Conservation (phyloP, 106 monocot genomes). For the Platanthera guangdongensis region DNA sequence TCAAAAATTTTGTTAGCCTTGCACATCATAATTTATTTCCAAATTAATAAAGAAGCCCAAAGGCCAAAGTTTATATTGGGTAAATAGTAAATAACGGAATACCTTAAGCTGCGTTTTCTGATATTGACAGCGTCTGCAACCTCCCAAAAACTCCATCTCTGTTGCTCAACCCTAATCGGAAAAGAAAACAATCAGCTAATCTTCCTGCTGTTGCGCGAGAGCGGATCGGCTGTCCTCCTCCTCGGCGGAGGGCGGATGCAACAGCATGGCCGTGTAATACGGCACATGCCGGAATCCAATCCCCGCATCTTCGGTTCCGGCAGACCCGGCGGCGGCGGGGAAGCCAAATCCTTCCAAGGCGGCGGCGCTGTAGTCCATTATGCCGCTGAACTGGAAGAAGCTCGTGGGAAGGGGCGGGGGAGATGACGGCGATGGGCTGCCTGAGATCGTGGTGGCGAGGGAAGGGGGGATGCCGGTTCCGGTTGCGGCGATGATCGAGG, state of each 20-base stretch:
- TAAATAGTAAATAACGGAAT: too few species aligned
- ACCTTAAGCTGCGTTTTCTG: too few species aligned
- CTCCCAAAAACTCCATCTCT: too few species aligned
- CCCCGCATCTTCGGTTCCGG: not conserved
- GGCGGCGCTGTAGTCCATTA: constrained; percentile 1
- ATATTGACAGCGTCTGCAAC: too few species aligned
- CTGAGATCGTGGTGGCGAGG: not conserved
- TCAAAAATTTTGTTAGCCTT: too few species aligned
- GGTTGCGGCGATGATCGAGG: constrained; percentile 35
- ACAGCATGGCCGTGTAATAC: constrained; percentile 35
- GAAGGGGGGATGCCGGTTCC: constrained; percentile 12
- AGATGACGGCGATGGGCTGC: not conserved
- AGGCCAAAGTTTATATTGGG: too few species aligned
- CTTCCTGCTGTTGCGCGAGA: not conserved
- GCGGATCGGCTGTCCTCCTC: constrained; percentile 4
- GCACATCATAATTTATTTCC: too few species aligned
- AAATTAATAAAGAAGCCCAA: too few species aligned
- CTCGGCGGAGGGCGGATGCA: constrained; percentile 13
- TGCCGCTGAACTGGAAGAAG: not conserved
- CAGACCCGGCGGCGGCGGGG: not conserved
- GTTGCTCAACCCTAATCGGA: not conserved
- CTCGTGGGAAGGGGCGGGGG: not conserved
- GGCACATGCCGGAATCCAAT: constrained; percentile 11
- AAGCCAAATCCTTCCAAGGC: not conserved
- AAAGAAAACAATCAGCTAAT: not conserved